Percentiles rank a stretch among this genome's conserved stretches.
These are phyloP conservation scores for Botryosphaeria agaves DNA, from an alignment of 2,329 filamentous ascomycete species.

Conservation along the genomic window DNA sequence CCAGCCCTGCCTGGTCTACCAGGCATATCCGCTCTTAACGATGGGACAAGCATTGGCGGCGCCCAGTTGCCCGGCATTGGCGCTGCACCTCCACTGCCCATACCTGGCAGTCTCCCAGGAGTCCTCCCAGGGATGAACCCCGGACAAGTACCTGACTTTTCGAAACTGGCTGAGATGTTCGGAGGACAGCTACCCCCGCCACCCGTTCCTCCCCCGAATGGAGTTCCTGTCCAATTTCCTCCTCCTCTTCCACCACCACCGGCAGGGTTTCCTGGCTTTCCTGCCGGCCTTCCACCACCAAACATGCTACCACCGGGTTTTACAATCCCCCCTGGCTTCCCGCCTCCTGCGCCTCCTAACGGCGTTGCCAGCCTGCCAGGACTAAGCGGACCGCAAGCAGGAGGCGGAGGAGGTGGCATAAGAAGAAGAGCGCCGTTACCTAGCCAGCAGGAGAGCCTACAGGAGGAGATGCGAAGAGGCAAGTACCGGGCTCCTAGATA, in stretches of 20 bases:
- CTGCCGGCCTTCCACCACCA: slow-evolving; percentile 7
- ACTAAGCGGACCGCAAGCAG: slow-evolving; percentile 10
- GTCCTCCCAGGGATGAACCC: slow-evolving; percentile 8
- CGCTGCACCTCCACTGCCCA: slow-evolving; percentile 15
- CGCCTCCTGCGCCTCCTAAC: slow-evolving; percentile 12
- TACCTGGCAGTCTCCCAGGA: slow-evolving; percentile 7
- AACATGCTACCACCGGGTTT: slow-evolving; percentile 10
- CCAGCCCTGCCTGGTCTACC: slow-evolving; percentile 45
- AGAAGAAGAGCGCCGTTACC: slow-evolving; percentile 54
- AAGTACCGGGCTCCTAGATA: slow-evolving; percentile 31
- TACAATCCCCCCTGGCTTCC: slow-evolving; percentile 10
- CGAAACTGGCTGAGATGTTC: slow-evolving; percentile 6
- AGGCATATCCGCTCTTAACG: slow-evolving; percentile 15
- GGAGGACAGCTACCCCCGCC: slow-evolving; percentile 11
- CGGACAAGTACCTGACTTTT: too few relatives aligned
- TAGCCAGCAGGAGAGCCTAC: slow-evolving; percentile 67
- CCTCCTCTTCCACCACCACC: slow-evolving; percentile 13
- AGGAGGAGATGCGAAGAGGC: slow-evolving; percentile 52
- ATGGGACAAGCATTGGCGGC: slow-evolving; percentile 27
- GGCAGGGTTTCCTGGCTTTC: slow-evolving; percentile 5
- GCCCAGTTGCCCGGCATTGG: slow-evolving; percentile 34
- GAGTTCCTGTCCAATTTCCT: slow-evolving; percentile 2
- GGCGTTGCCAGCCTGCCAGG: slow-evolving; percentile 7
- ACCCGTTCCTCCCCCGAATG: slow-evolving; percentile 6
- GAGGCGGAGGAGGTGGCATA: slow-evolving; percentile 15